Conservation (phyloP, 2,329 filamentous ascomycete species). For the Colletotrichum tanaceti region DNA sequence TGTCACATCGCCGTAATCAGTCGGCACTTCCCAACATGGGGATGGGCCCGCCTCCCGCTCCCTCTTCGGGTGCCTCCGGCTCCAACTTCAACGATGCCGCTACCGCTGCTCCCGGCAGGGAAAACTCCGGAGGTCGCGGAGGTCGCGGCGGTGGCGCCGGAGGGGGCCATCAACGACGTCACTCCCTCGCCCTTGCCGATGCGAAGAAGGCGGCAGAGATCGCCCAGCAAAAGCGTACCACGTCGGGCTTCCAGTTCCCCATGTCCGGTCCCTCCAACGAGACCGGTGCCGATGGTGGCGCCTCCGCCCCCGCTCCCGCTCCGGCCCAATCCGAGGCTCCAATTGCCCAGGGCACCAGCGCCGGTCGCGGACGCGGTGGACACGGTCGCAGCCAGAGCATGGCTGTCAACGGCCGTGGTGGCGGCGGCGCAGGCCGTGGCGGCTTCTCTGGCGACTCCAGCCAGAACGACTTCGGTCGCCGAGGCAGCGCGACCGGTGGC, state of each 20-base stretch:
- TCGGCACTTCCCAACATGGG: conserved; percentile 94
- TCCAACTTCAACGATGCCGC: conserved; percentile 81
- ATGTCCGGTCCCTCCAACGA: conserved; percentile 75
- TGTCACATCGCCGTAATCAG: conserved; percentile 96
- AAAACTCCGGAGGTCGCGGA: conserved; percentile 75
- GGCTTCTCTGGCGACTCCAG: conserved; percentile 65
- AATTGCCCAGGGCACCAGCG: conserved; percentile 56
- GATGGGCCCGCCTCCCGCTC: conserved; percentile 88
- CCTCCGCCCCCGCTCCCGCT: conserved; percentile 46
- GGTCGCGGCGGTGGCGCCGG: conserved; percentile 76
- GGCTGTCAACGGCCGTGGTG: conserved; percentile 69
- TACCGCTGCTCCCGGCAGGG: conserved; percentile 69
- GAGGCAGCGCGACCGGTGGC: conserved; percentile 64
- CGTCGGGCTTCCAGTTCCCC: conserved; percentile 94
- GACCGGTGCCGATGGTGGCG: conserved; percentile 66
- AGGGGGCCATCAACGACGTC: conserved; percentile 89
- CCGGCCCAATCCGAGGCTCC: conserved; percentile 51
- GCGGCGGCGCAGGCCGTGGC: conserved; percentile 76
- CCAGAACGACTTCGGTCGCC: conserved; percentile 75
- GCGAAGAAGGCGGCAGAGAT: conserved; percentile 97
- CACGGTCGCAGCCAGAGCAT: conserved; percentile 91
- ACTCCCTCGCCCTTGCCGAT: conserved; percentile 93
- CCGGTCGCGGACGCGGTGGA: conserved; percentile 67
- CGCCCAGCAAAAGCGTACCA: conserved; percentile 95
- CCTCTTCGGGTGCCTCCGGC: conserved; percentile 89